phyloP scores from a whole-genome alignment of 177 flowering plant genomes.

The Telopea speciosissima region DNA sequence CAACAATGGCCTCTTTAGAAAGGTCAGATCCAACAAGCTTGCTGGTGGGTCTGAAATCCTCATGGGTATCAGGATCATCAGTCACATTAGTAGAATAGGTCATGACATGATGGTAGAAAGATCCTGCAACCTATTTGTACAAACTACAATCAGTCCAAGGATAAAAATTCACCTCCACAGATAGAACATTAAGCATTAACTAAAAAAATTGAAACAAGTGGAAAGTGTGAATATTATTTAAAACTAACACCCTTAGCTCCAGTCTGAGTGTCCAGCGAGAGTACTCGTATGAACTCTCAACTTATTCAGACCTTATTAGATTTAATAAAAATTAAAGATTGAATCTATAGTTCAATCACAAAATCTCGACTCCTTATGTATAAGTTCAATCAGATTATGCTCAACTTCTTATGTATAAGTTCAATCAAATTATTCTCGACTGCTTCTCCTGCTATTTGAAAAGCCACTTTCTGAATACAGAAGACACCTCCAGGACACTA shows the following conservation, averaged over 20 bases:
- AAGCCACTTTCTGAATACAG: too few relatives aligned
- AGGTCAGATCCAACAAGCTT: conserved; percentile 43
- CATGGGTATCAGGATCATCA: conserved; percentile 76
- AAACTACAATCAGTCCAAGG: conserved; percentile 4
- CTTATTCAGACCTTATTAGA: too few relatives aligned
- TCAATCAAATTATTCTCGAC: too few relatives aligned
- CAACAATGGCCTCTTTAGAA: conserved; percentile 55
- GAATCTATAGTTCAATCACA: not conserved
- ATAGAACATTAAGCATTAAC: too few relatives aligned
- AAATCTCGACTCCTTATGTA: too few relatives aligned
- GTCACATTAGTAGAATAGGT: conserved; percentile 44
- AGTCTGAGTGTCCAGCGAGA: not conserved
- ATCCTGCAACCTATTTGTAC: conserved; percentile 34
- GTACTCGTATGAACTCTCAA: too few relatives aligned
- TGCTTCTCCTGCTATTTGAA: too few relatives aligned
- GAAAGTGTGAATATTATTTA: not conserved
- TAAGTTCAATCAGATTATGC: not conserved
- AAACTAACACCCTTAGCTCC: not conserved
- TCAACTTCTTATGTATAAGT: too few relatives aligned
- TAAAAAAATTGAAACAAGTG: too few relatives aligned
- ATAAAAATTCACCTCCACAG: not conserved
- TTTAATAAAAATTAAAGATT: too few relatives aligned
- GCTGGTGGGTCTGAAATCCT: conserved; percentile 69
- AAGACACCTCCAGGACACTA: not conserved
- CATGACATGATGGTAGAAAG: conserved; percentile 33